phyloP scores from a whole-genome alignment of 148 eudicot genomes.

The Vaccinium myrtillus region DNA sequence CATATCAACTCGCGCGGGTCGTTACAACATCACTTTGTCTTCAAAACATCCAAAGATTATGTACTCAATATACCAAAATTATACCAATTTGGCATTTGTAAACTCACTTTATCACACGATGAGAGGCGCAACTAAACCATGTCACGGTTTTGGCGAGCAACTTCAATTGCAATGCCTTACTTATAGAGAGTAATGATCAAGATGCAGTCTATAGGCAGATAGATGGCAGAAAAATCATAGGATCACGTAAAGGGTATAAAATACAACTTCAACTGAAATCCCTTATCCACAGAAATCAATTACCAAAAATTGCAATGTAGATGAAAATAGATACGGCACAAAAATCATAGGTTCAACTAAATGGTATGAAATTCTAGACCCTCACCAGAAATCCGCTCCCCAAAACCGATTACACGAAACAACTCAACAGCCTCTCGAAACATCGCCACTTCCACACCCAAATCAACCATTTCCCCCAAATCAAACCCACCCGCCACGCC shows the following conservation, averaged over 20 bases:
- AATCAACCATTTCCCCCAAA: conserved; percentile 30
- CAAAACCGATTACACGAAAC: conserved; percentile 31
- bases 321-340: not conserved
- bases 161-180: not conserved
- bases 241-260: not conserved
- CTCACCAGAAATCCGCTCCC: conserved; percentile 39
- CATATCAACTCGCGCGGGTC: too few species aligned
- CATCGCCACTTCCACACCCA: conserved; percentile 20
- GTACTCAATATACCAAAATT: not conserved
- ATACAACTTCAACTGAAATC: not conserved
- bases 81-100: not conserved
- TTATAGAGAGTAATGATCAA: not conserved
- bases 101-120: not conserved
- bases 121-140: not conserved
- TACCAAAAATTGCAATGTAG: not conserved
- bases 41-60: not conserved
- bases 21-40: too few species aligned
- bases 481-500: conserved; percentile 31
- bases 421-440: conserved; percentile 18
- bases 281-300: not conserved
- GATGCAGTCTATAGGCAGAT: not conserved
- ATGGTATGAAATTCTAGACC: not conserved
- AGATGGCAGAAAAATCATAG: not conserved
- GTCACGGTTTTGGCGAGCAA: not conserved
- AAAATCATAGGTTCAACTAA: not conserved